Evolutionary conservation across 495 filamentous ascomycete genomes (phyloP).

Genomic region (Neurospora tetrasperma): DNA sequence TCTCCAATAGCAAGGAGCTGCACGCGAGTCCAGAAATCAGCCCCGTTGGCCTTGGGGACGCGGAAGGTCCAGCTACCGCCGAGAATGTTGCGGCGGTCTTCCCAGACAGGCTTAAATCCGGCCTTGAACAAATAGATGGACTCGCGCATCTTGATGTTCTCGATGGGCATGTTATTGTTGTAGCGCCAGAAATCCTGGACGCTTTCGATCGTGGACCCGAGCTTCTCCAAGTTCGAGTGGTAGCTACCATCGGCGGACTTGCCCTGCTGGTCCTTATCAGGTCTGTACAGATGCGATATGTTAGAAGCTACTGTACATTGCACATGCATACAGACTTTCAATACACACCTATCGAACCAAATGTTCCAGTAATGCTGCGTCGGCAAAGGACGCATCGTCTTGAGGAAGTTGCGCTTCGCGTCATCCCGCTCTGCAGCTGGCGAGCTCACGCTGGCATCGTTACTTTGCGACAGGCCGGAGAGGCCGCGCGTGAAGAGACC

Average conservation of each 20-base stretch:
- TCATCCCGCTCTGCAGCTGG: conserved; percentile 48
- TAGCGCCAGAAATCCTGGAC: conserved; percentile 81
- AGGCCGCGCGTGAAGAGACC: conserved; percentile 44
- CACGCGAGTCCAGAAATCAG: conserved; percentile 71
- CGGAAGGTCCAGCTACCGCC: conserved; percentile 85
- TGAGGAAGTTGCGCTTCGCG: conserved; percentile 49
- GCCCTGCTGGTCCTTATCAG: conserved; percentile 20
- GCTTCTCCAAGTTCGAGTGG: conserved; percentile 53
- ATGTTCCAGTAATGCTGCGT: conserved; percentile 54
- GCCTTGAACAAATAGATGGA: conserved; percentile 82
- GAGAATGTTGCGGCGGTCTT: conserved; percentile 70
- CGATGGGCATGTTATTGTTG: conserved; percentile 77
- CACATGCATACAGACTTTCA: not conserved
- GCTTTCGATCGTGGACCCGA: conserved; percentile 59
- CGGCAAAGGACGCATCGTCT: conserved; percentile 47
- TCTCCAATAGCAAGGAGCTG: conserved; percentile 78
- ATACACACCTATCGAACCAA: conserved; percentile 43
- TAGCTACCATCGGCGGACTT: conserved; percentile 38
- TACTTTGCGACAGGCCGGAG: conserved; percentile 40
- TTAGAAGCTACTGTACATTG: not conserved
- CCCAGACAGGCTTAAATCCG: conserved; percentile 80
- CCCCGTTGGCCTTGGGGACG: conserved; percentile 60
- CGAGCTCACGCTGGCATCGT: conserved; percentile 39
- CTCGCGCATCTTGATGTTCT: conserved; percentile 67
- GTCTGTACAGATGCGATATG: not conserved